A percentile compares a stretch with the other conserved stretches of the same genome.
Evolutionary conservation across 495 filamentous ascomycete species (phyloP).

Genomic region (Podospora tetraspora): DNA sequence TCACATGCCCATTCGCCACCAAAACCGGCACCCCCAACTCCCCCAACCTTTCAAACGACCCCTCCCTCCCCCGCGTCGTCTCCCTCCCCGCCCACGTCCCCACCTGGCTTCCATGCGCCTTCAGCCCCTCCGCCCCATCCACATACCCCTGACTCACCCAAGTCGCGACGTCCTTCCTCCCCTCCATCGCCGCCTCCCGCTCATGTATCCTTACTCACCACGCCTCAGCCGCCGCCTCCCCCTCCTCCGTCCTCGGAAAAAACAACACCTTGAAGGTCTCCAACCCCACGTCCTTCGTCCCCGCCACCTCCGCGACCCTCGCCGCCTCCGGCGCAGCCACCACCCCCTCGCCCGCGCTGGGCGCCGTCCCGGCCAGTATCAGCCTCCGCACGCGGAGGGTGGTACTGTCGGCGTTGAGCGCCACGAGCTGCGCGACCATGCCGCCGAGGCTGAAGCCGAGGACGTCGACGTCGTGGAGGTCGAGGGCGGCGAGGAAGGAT

Average conservation of each 20-base stretch:
- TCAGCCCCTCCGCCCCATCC: constrained; percentile 15
- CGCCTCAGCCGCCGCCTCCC: constrained; percentile 9
- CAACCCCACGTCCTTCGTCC: constrained; percentile 12
- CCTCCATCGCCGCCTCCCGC: neutral
- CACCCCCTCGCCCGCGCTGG: constrained; percentile 20
- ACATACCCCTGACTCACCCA: constrained; percentile 16
- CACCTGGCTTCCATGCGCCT: constrained; percentile 14
- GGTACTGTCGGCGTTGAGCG: constrained; percentile 16
- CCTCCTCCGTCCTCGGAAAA: constrained; percentile 11
- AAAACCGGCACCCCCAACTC: constrained; percentile 31
- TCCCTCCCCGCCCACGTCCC: constrained; percentile 8
- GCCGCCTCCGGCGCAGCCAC: constrained; percentile 16
- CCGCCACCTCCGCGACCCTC: constrained; percentile 13
- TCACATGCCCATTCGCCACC: constrained; percentile 30
- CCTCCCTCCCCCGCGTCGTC: constrained; percentile 6
- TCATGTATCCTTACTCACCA: constrained; percentile 23
- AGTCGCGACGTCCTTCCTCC: constrained; percentile 9
- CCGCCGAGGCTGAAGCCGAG: constrained; percentile 35
- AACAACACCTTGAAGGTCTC: constrained; percentile 23
- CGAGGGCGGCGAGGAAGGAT: constrained; percentile 28
- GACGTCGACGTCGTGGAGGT: constrained; percentile 26
- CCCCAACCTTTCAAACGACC: constrained; percentile 25
- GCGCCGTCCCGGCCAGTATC: constrained; percentile 22
- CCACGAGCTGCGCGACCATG: constrained; percentile 26
- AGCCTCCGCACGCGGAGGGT: constrained; percentile 15